Evolutionary conservation across 2,329 filamentous ascomycete genomes (phyloP), one percentile per base, ranked within the genome.

Genomic region (Talaromyces sp.): DNA sequence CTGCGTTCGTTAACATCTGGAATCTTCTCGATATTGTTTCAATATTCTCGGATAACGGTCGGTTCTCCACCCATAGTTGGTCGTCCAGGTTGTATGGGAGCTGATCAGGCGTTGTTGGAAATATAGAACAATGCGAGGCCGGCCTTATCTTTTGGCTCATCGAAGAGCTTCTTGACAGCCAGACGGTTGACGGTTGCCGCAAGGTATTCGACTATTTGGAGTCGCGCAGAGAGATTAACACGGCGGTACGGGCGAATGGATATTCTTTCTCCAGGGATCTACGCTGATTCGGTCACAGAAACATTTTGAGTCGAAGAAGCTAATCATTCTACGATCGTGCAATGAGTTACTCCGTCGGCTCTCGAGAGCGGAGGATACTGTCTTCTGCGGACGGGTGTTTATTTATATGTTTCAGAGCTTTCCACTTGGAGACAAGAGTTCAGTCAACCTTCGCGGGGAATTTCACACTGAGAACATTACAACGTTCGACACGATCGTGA

Each of bases 321-420:
- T 98, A 48, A 88, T 96, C 65, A 95, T 98, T 69, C 81, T 99
- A n/a, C 86, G 95, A 72, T 91, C 90, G 66, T 99, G 95, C 79
- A 99, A 98, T 76, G 95, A 98, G 78, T 83, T 99, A 16, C 83
- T 99, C n/a, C 88, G 94, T 41, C 87, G 95, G 54, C 84, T 99
- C 2, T 98, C 95, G n/a, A 87, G 95, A 64, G 94, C 95, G 3
- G 93, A 98, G 76, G 95, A 99, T 77, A 96, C 95, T 0, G 93
- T 96, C 0, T 99, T 99, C 75, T 99, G 95, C 73, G 95, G 95
- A 16, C 87, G 95, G 45, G 95, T 99, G 31, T 98, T 98, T 77
- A 97, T 99, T 68, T 99, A 97, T 77, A 87, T 99, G 74, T 99
- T 98, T 77, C 95, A 99, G 76, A 96, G 93, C 76, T 98, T 99